Evolutionary conservation across 352 stramenopile species (phyloP).

Genomic region (Phytophthora quininea): DNA sequence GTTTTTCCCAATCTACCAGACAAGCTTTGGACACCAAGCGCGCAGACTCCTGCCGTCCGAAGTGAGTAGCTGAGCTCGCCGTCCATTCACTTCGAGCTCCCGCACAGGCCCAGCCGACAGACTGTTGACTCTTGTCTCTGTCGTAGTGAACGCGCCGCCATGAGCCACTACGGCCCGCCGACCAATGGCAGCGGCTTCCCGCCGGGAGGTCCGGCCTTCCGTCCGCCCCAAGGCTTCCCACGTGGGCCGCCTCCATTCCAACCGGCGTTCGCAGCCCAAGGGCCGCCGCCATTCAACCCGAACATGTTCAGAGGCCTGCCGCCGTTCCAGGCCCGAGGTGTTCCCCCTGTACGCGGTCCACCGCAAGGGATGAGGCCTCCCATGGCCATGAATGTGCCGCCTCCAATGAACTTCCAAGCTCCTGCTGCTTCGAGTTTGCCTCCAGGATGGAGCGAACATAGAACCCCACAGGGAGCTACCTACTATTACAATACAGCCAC

Average conservation of each 20-base stretch:
- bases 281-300: constrained; percentile 20
- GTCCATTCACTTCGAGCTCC: neutral
- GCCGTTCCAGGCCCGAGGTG: constrained; percentile 21
- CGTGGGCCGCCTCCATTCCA: constrained; percentile 30
- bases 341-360: constrained; percentile 10
- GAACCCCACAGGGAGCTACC: constrained; percentile 52
- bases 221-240: constrained; percentile 31
- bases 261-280: constrained; percentile 28
- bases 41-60: neutral
- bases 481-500: constrained; percentile 73
- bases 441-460: constrained; percentile 64
- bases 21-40: no score
- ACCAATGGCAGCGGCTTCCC: constrained; percentile 29
- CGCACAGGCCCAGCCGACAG: neutral
- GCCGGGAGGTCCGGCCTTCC: constrained; percentile 27
- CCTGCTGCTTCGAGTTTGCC: constrained; percentile 33
- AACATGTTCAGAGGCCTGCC: constrained; percentile 26
- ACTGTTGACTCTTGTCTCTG: constrained; percentile 1
- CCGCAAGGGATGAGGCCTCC: constrained; percentile 36
- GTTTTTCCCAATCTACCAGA: neutral
- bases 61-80: constrained; percentile 1
- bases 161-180: constrained; percentile 49
- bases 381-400: constrained; percentile 20
- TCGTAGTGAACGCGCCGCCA: constrained; percentile 8
- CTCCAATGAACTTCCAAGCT: constrained; percentile 29